Percentiles rank a stretch among this genome's conserved stretches.
Evolutionary conservation across 371 early-diverging fungal species (phyloP).

Genomic region (Dentiscutata heterogama): DNA sequence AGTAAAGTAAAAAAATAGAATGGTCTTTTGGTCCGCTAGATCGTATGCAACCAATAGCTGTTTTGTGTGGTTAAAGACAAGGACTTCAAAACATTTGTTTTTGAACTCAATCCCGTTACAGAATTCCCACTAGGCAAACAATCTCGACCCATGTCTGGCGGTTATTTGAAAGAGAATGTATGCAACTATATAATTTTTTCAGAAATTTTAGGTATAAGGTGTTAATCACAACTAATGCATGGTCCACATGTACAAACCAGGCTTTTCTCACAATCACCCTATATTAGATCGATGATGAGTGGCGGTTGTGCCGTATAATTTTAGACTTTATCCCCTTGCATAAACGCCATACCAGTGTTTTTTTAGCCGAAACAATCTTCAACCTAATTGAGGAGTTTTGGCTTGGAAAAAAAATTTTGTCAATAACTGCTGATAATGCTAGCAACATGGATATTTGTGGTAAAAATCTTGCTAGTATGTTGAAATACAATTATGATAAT

Average conservation of each 20-base stretch:
- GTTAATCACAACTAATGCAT: not conserved
- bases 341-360: not conserved
- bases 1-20: not conserved
- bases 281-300: not conserved
- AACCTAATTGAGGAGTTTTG: slow-evolving; percentile 47
- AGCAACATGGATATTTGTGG: not conserved
- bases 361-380: slow-evolving; percentile 38
- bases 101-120: not conserved
- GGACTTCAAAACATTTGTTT: not conserved
- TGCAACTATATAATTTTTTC: not conserved
- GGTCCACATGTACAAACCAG: not conserved
- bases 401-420: slow-evolving; percentile 24
- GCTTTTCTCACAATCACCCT: not conserved
- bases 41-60: not conserved
- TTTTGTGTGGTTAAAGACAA: slow-evolving; percentile 15
- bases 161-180: not conserved
- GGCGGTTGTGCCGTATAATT: not conserved
- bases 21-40: not conserved
- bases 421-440: not conserved
- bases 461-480: not conserved
- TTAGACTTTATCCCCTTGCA: not conserved
- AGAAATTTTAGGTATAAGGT: not conserved
- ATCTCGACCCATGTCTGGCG: not conserved
- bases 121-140: not conserved
- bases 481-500: not conserved